These are phyloP conservation scores for Ganoderma leucocontextum DNA, from an alignment of 1,284 basidiomycete genomes.

Conservation along the genomic window DNA sequence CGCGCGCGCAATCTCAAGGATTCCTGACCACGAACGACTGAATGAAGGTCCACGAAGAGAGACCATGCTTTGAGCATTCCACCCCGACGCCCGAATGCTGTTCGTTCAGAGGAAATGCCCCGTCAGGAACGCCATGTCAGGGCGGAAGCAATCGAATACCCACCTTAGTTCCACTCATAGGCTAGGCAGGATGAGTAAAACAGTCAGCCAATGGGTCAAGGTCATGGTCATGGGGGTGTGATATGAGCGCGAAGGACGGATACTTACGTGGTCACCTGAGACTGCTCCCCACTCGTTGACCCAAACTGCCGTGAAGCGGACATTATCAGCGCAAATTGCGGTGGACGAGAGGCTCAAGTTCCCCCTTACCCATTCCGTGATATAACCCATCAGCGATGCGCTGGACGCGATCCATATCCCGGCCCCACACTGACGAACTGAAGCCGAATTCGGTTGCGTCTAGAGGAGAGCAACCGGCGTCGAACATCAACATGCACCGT, in stretches of 20 bases:
- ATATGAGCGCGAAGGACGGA: not conserved
- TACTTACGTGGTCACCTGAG: slow-evolving; percentile 18
- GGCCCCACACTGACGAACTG: slow-evolving; percentile 19
- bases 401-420: slow-evolving; percentile 15
- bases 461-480: not conserved
- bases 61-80: slow-evolving; percentile 23
- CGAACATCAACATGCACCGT: too few relatives aligned
- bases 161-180: slow-evolving; percentile 21
- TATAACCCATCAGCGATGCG: slow-evolving; percentile 15
- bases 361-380: slow-evolving; percentile 21
- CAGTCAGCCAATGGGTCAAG: not conserved
- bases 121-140: not conserved
- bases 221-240: not conserved
- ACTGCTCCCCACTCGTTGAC: slow-evolving; percentile 21
- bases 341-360: not conserved
- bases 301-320: slow-evolving; percentile 16
- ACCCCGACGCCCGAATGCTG: slow-evolving; percentile 21
- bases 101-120: too few relatives aligned
- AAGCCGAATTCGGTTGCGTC: slow-evolving; percentile 24
- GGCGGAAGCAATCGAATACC: not conserved
- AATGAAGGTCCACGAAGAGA: slow-evolving; percentile 24
- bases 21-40: slow-evolving; percentile 14
- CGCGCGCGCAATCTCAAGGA: not conserved
- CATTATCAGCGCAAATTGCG: not conserved
- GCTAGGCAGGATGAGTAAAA: slow-evolving; percentile 3